phyloP scores from a whole-genome alignment of 805 yeast genomes.

The Candida insectorum region DNA sequence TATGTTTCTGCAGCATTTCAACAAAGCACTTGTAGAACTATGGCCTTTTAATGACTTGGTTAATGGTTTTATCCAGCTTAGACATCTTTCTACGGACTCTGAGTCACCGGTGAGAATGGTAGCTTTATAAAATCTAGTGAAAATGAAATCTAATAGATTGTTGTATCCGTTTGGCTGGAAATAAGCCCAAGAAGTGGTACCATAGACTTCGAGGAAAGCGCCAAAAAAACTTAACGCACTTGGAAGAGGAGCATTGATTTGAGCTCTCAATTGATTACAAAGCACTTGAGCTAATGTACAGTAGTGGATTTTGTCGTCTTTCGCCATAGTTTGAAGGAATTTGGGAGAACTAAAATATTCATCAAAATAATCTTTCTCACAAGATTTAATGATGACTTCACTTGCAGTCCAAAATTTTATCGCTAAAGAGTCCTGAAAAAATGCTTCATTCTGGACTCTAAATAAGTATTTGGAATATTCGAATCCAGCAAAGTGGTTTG shows the following conservation, averaged over 20 bases:
- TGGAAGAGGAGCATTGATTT: conserved; percentile 49
- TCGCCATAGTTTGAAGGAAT: conserved; percentile 29
- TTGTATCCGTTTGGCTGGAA: conserved; percentile 53
- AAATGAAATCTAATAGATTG: conserved; percentile 57
- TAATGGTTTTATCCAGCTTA: conserved; percentile 43
- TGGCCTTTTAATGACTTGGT: conserved; percentile 5
- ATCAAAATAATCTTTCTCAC: conserved; percentile 33
- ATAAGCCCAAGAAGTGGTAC: conserved; percentile 50
- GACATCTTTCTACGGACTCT: conserved; percentile 50
- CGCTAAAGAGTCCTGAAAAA: conserved; percentile 41
- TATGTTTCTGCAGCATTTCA: too few species aligned
- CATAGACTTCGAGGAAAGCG: conserved; percentile 41
- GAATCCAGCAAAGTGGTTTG: too few species aligned
- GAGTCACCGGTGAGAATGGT: conserved; percentile 30
- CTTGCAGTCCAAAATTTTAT: conserved; percentile 47
- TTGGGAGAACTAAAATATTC: conserved; percentile 23
- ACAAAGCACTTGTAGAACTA: background rate
- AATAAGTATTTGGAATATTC: conserved; percentile 54
- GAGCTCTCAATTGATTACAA: conserved; percentile 51
- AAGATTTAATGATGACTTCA: conserved; percentile 29
- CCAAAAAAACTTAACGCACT: conserved; percentile 51
- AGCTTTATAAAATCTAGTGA: conserved; percentile 50
- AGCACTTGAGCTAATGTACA: conserved; percentile 39
- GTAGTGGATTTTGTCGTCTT: conserved; percentile 25
- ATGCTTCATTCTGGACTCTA: conserved; percentile 50